A percentile compares a stretch with the other conserved stretches of the same genome.
Evolutionary conservation across 2,329 filamentous ascomycete species (phyloP).

Genomic region (Xylariomycetidae sp.): DNA sequence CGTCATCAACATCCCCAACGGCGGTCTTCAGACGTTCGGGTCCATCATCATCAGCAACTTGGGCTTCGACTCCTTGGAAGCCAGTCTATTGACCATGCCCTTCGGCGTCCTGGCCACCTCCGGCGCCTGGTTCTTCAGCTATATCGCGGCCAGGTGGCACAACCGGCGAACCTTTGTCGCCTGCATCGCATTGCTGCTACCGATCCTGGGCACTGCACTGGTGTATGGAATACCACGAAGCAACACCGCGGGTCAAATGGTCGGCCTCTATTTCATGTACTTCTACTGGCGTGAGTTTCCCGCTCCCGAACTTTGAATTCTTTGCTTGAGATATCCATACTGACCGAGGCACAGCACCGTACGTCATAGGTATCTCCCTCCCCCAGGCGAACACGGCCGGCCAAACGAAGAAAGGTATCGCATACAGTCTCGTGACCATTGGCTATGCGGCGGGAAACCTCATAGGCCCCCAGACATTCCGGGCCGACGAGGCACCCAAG

Average conservation of each 20-base stretch:
- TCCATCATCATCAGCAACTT: slow-evolving; percentile 21
- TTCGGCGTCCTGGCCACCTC: slow-evolving; percentile 17
- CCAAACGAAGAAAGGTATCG: slow-evolving; percentile 35
- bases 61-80: slow-evolving; percentile 15
- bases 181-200: slow-evolving; percentile 14
- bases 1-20: slow-evolving; percentile 25
- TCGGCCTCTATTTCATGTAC: slow-evolving; percentile 35
- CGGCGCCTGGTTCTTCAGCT: slow-evolving; percentile 17
- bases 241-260: slow-evolving; percentile 33
- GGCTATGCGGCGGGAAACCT: slow-evolving; percentile 36
- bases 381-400: slow-evolving; percentile 23
- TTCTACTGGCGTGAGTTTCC: slow-evolving; percentile 31
- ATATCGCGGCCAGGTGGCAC: slow-evolving; percentile 16
- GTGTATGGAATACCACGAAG: slow-evolving; percentile 17
- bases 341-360: slow-evolving; percentile 21
- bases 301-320: not conserved
- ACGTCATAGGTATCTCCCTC: slow-evolving; percentile 21
- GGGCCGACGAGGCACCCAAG: slow-evolving; percentile 31
- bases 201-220: slow-evolving; percentile 17
- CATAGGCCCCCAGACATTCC: slow-evolving; percentile 38
- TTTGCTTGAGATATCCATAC: too few relatives aligned
- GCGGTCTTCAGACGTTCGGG: slow-evolving; percentile 21
- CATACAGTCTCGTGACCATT: slow-evolving; percentile 33
- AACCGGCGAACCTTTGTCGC: slow-evolving; percentile 16
- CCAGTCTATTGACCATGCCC: slow-evolving; percentile 19